These are phyloP conservation scores for Amanita pseudoporphyria DNA, from an alignment of 768 basidiomycete genomes.

Conservation along the genomic window DNA sequence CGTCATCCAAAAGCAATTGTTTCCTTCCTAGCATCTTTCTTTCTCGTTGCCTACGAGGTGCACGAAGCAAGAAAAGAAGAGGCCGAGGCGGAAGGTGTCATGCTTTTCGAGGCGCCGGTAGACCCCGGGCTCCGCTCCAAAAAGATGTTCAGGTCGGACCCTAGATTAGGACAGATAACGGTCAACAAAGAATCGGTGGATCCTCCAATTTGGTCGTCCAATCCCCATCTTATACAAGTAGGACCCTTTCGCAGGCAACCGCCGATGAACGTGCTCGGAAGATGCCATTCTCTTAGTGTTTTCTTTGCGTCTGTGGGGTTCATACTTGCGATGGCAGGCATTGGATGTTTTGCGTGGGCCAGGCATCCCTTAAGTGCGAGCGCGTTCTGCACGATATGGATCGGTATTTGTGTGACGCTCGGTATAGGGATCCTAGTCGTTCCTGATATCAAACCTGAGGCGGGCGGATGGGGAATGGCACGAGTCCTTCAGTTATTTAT, in stretches of 20 bases:
- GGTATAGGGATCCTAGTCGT: conserved; percentile 12
- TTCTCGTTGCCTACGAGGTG: conserved; percentile 45
- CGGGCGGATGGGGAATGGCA: not conserved
- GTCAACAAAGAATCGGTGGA: conserved; percentile 1
- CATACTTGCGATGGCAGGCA: conserved; percentile 37
- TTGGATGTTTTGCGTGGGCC: conserved; percentile 44
- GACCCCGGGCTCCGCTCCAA: not conserved
- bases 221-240: conserved; percentile 44
- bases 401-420: conserved; percentile 23
- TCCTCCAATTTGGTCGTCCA: conserved; percentile 27
- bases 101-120: not conserved
- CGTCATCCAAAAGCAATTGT: conserved; percentile 17
- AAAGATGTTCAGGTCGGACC: conserved; percentile 10
- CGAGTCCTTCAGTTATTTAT: too few species aligned
- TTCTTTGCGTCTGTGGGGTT: conserved; percentile 38
- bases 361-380: conserved; percentile 34
- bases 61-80: conserved; percentile 39
- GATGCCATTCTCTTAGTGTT: conserved; percentile 41
- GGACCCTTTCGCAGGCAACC: conserved; percentile 33
- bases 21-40: conserved; percentile 47
- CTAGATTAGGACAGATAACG: conserved; percentile 8
- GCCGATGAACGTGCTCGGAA: conserved; percentile 36
- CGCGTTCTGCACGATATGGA: conserved; percentile 29
- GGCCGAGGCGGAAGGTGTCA: conserved; percentile 17
- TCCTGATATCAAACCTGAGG: conserved; percentile 12